Evolutionary conservation across 768 basidiomycete species (phyloP).

Genomic region (Suillus lakei): DNA sequence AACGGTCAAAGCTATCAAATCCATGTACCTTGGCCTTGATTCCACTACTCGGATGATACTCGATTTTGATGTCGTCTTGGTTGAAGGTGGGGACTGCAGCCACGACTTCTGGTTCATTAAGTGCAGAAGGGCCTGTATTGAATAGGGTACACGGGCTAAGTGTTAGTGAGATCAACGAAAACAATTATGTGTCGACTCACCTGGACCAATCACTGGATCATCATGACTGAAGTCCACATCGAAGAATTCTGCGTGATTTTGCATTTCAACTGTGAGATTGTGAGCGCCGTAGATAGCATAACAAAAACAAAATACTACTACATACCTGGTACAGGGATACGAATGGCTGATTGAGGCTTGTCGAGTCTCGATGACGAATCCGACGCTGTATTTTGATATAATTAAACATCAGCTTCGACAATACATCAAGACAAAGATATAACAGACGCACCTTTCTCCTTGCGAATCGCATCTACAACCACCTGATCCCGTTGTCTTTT

Average conservation of each 20-base stretch:
- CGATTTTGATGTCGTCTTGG: slow-evolving; percentile 26
- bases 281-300: neutral
- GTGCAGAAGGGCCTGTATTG: neutral
- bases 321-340: neutral
- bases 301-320: neutral
- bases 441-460: neutral
- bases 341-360: neutral
- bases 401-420: neutral
- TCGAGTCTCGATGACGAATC: neutral
- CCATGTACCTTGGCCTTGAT: slow-evolving; percentile 10
- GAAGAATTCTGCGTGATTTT: neutral
- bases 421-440: neutral
- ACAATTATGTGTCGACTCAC: neutral
- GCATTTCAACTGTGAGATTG: neutral
- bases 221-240: neutral
- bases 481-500: neutral
- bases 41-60: slow-evolving; percentile 28
- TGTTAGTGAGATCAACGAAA: neutral
- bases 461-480: neutral
- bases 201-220: neutral
- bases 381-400: neutral
- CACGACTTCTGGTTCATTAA: neutral
- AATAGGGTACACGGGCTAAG: neutral
- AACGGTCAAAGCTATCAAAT: slow-evolving; percentile 20
- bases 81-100: neutral